Evolutionary conservation across 2,329 filamentous ascomycete genomes (phyloP).

Genomic region (Diaporthe sp.): DNA sequence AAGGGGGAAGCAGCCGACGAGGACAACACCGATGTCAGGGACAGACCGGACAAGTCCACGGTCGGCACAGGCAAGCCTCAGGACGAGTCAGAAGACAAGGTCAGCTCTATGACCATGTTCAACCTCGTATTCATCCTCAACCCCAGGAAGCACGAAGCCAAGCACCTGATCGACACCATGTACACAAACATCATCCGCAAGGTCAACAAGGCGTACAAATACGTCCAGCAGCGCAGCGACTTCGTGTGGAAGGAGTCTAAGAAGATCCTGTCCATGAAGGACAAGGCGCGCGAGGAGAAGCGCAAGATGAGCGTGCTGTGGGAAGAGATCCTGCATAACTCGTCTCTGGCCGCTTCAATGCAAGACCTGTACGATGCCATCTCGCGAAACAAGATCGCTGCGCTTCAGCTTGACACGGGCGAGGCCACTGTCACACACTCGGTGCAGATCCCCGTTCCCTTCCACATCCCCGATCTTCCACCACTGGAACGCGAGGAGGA

Average conservation of each 20-base stretch:
- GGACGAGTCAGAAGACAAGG: slow-evolving; percentile 71
- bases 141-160: slow-evolving; percentile 82
- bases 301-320: slow-evolving; percentile 77
- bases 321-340: slow-evolving; percentile 78
- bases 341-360: slow-evolving; percentile 85
- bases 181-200: slow-evolving; percentile 93
- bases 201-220: slow-evolving; percentile 91
- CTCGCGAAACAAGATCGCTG: slow-evolving; percentile 87
- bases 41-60: slow-evolving; percentile 48
- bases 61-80: slow-evolving; percentile 53
- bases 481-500: slow-evolving; percentile 73
- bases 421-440: slow-evolving; percentile 72
- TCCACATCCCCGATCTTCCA: slow-evolving; percentile 81
- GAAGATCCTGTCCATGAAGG: slow-evolving; percentile 83
- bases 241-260: slow-evolving; percentile 95
- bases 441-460: slow-evolving; percentile 75
- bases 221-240: slow-evolving; percentile 89
- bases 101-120: slow-evolving; percentile 92
- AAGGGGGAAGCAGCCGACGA: slow-evolving; percentile 43
- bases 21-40: slow-evolving; percentile 51
- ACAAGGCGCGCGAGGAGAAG: slow-evolving; percentile 80
- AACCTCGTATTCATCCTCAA: slow-evolving; percentile 94
- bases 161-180: slow-evolving; percentile 79
- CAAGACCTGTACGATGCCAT: slow-evolving; percentile 86
- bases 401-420: slow-evolving; percentile 79